Evolutionary conservation across 2,329 filamentous ascomycete genomes (phyloP), one percentile per base, ranked within the genome.

Genomic region (Phaeosphaeriaceae sp.): DNA sequence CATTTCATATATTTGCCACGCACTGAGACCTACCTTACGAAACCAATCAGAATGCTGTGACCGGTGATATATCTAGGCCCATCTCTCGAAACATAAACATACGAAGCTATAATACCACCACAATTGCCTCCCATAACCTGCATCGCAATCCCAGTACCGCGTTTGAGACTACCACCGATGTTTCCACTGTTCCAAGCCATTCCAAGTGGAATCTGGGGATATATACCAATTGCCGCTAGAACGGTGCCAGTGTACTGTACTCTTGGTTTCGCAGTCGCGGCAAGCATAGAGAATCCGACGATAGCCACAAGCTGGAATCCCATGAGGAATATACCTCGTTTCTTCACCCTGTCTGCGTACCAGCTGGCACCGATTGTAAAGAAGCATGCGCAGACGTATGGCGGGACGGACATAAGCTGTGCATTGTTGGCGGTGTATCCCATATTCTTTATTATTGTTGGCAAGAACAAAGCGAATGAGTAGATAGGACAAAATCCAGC

Each of bases 51-150:
- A 16, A 77, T 76, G 18, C 69, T 68, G 54, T 81, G 78, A 1
- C 79, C 80, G 8, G 64, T 67, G 23, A 74, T 72, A 58, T 78
- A 82, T 21, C 75, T 63, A 26, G 76, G 74, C 2, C 63, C 60
- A 55, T 82, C 75, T 21, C 73, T 71, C 17, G 71, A 48, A 5
- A 77, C 65, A 54, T 80, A 84, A 12, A 82, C 74, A 53, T 79
- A 82, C 4, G 76, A 73, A 1, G 80, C 75, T 42, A 83, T 81
- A n/a, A 96, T 84, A 23, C 92, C 92, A 66, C 94, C 94, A 41
- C 96, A 79, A 18, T 76, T 75, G 4, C 78, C 79, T 16, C 79
- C 77, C 50, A 79, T 80, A 32, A 82, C 77, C 55, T 82, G 80
- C 76, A 83, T 81, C 23, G 80, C 81, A 42, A 83, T 82, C 13